These are phyloP conservation scores for Ruellia speciosa DNA, from an alignment of 305 asterid species.

Conservation along the genomic window DNA sequence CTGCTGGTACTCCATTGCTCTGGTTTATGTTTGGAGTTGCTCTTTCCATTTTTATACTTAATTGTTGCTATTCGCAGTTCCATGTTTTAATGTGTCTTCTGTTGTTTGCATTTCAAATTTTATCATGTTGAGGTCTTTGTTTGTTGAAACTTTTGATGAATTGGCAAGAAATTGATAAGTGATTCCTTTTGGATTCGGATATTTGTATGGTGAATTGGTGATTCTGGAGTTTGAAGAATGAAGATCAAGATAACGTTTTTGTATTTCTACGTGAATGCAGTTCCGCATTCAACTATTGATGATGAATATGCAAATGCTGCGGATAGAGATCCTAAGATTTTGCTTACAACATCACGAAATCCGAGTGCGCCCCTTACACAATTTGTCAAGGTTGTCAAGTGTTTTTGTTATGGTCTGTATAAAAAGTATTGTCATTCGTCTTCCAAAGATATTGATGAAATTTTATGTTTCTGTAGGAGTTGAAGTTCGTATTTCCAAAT, in stretches of 20 bases:
- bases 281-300: conserved; percentile 73
- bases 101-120: no score
- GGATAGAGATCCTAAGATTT: conserved; percentile 72
- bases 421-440: background rate
- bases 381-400: conserved; percentile 64
- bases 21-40: background rate
- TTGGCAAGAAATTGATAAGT: background rate
- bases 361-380: conserved; percentile 92
- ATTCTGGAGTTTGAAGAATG: conserved; percentile 5
- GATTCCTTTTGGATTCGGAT: conserved; percentile 2
- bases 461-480: conserved; percentile 33
- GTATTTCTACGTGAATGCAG: conserved; percentile 31
- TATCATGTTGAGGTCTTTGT: background rate
- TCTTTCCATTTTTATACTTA: no score
- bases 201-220: background rate
- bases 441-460: background rate
- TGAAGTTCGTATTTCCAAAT: conserved; percentile 78
- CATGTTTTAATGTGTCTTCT: no score
- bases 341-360: conserved; percentile 76
- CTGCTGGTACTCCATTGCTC: conserved; percentile 39
- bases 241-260: background rate
- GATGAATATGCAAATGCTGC: conserved; percentile 82
- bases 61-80: no score
- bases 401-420: conserved; percentile 18
- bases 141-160: no score